These are phyloP conservation scores for Fusarium drepaniforme DNA, from an alignment of 2,329 filamentous ascomycete genomes.

Conservation along the genomic window DNA sequence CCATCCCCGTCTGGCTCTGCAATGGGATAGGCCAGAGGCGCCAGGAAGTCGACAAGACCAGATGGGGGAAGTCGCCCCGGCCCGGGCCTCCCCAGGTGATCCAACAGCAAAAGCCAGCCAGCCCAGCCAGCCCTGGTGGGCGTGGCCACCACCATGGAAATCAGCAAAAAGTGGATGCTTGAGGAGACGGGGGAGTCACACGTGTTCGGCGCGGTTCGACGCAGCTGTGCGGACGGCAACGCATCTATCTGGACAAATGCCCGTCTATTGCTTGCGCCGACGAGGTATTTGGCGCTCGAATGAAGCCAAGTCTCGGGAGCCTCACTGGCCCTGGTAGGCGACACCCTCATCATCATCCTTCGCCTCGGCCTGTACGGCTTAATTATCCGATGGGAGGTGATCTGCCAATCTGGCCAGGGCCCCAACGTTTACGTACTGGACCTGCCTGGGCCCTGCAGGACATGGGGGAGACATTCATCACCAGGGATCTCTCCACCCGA, in stretches of 20 bases:
- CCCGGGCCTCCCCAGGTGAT: conserved; percentile 23
- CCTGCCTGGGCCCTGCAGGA: conserved; percentile 38
- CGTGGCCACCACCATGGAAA: conserved; percentile 7
- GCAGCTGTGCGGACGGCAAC: background rate
- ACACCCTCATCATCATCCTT: conserved; percentile 2
- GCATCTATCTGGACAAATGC: background rate
- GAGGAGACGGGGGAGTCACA: conserved; percentile 6
- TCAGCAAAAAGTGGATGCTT: conserved; percentile 15
- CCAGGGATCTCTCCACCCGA: conserved; percentile 43
- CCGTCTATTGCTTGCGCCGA: background rate
- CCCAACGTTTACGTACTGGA: conserved; percentile 24
- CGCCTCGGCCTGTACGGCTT: background rate
- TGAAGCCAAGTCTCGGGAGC: background rate
- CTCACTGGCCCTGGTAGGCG: background rate
- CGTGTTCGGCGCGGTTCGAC: conserved; percentile 9
- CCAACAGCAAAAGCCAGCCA: conserved; percentile 3
- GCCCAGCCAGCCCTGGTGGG: conserved; percentile 4
- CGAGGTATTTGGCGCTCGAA: background rate
- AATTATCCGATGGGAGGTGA: conserved; percentile 13
- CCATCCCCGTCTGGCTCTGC: background rate
- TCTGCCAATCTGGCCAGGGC: conserved; percentile 24
- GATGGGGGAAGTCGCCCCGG: conserved; percentile 10
- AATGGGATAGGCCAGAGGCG: background rate
- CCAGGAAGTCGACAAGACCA: conserved; percentile 5
- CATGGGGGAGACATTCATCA: conserved; percentile 26